Evolutionary conservation across 2,329 filamentous ascomycete species (phyloP), one percentile per base, ranked within the genome.

Genomic region (Paramyrothecium roridum): DNA sequence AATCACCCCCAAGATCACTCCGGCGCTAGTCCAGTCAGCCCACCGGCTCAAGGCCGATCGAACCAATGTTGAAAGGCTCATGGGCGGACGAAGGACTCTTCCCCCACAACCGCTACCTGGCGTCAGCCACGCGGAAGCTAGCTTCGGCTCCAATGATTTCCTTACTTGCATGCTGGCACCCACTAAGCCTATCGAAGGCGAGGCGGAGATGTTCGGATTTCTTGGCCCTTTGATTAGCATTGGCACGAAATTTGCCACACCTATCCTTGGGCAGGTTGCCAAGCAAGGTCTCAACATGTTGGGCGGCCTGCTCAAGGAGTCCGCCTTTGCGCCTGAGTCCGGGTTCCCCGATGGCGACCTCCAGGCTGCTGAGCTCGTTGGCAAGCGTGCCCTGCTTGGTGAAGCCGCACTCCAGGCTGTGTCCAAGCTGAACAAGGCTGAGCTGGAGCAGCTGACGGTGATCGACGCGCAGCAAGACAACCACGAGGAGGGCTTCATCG

Each of bases 171-270:
- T 61, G 16, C 2, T 61, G 13, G 30, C 23, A 10, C 55, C 55
- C n/a, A 61, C 59, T 3, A 10, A 49, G 3, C 59, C 57, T 10
- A n/a, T 59, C 17, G 23, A 47, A 12, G 58, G 59, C 11, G 59
- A 56, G 37, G 55, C 48, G 51, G 53, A 48, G 8, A 16, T 59
- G 20, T 17, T 59, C 33, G 49, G 52, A 46, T 47, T 37, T 34
- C 55, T 61, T 16, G 59, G 59, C 7, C 50, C 50, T 3, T 2
- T 61, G 8, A 51, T 61, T 16, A 17, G 37, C 3, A 52, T 12
- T 12, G 59, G 33, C 33, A 37, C 33, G 33, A 37, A 37, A 37
- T 37, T 37, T 37, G 33, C 33, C 33, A 37, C 33, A 37, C 33
- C 33, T 10, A 10, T 37, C 10, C 33, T 37, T 10, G 33, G 33